A percentile compares a stretch with the other conserved stretches of the same genome.
Conservation (phyloP, 192 early-diverging fungal species). For the Mortierella antarctica region DNA sequence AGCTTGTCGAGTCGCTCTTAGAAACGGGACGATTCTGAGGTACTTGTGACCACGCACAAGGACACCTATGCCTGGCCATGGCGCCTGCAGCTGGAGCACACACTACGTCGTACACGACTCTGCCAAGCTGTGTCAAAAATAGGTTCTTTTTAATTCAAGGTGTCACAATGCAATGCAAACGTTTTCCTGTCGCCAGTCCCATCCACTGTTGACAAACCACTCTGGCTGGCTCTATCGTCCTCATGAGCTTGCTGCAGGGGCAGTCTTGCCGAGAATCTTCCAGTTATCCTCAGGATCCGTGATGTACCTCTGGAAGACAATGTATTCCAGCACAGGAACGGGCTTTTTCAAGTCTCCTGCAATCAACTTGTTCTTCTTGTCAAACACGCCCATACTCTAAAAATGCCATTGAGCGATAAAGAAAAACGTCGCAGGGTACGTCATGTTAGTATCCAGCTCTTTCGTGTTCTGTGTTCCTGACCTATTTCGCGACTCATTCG, state of each 20-base stretch:
- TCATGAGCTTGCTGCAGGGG: slow-evolving; percentile 41
- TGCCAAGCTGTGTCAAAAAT: too few species aligned
- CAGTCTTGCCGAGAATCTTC: slow-evolving; percentile 73
- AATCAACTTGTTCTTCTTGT: slow-evolving; percentile 58
- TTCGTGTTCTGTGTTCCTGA: neutral
- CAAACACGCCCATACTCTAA: slow-evolving; percentile 64
- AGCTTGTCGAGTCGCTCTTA: too few species aligned
- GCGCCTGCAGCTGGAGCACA: too few species aligned
- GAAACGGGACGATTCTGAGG: too few species aligned
- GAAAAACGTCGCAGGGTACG: neutral
- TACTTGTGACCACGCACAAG: too few species aligned
- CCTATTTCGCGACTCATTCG: neutral
- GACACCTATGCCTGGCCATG: too few species aligned
- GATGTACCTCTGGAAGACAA: slow-evolving; percentile 75
- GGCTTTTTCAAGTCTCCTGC: slow-evolving; percentile 64
- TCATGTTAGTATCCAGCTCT: neutral
- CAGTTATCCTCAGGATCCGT: slow-evolving; percentile 69
- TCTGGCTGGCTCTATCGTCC: neutral
- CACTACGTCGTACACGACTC: too few species aligned
- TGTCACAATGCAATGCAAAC: too few species aligned
- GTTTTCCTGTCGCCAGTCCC: too few species aligned
- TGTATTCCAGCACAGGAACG: slow-evolving; percentile 70
- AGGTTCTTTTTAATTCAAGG: too few species aligned
- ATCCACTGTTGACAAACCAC: too few species aligned
- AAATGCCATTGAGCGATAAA: neutral